Evolutionary conservation across 163 green algal species (phyloP), one percentile per base, ranked within the genome.

Genomic region (Chlamydomonas reinhardtii): DNA sequence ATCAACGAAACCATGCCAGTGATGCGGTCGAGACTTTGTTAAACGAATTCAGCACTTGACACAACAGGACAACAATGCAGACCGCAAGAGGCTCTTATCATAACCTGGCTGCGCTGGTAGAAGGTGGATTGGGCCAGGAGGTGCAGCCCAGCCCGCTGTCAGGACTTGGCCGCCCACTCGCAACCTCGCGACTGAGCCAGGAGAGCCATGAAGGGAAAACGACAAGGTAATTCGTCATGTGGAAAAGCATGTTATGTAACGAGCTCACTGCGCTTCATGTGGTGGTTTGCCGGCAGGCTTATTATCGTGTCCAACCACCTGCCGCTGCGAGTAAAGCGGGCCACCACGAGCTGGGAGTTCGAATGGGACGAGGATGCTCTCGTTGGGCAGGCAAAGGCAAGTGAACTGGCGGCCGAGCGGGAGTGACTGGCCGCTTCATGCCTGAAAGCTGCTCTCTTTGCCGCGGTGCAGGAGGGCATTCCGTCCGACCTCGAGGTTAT

Each of bases 311-410:
- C 93, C 48, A 98, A 98, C 84, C 94, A 98, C 79, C 90, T 99
- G 62, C 96, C 96, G 9, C 85, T 99, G 35, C 90, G 90, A 3
- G 89, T 91, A 1, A 93, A 91, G 68, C 84, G 83, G 32, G 89
- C 88, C 27, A 82, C 82, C 0, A 85, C 71, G 12, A 88, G 83
- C 3, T 99, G 95, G 95, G 91, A 92, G 37, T 99, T 99, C 86
- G 95, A 97, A 80, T 97, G 94, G 94, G 96, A 99, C 89, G 94
- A 98, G 75, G 97, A 99, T 88, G 96, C 97, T 12, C 91, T 99
- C 32, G 94, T 99, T 29, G 91, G 92, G 0, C 97, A 99, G 88
- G 98, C 98, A 8, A 96, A 97, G 91, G 94, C 20, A 52, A 74
- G 69, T 20, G 29, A 27, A 27, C 48, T 32, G 32, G 15, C 0